Base-by-base conservation (phyloP, 805 yeast genomes). In the Spathaspora sp. region DNA sequence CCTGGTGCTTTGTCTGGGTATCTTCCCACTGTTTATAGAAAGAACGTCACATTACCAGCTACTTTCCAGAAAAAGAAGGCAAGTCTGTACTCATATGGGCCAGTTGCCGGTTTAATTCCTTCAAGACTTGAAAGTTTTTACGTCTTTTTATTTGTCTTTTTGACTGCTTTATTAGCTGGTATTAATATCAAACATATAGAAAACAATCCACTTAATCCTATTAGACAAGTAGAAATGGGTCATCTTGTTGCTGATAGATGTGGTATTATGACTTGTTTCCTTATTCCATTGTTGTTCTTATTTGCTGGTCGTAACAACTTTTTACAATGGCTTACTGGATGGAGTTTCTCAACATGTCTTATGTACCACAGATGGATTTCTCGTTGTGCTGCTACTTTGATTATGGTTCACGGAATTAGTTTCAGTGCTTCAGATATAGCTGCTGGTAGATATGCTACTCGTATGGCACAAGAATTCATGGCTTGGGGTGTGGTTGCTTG, bases 251-350 rank as follows among this genome's bases (percentile, higher is more conserved):
- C 80, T 42, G 85, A 81, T 62, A 72, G 89, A 64, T 68, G 81
- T 6, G 87, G 82, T 47, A 55, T 82, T 19, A 66, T 81, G 62
- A 68, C 79, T 2, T 68, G 80, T 31, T 80, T 78, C 49, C 51
- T 83, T 32, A 72, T 83, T 52, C 92, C 93, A 1, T 67, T 80
- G 9, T 63, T 83, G 14, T 78, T 80, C 53, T 65, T 86, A 47
- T 85, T 87, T 66, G 92, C 89, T 7, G 85, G 86, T 20, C 72
- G 94, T 57, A 88, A 87, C 64, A 88, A 86, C 59, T 80, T 88
- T 19, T 70, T 88, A 57, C 77, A 80, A 54, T 69, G 68, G 61
- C 50, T 84, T 1, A 79, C 92, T 0, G 89, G 92, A 46, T 69
- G 67, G 73, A 72, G 58, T 51, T 75, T 55, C 52, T 66, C 83